These are phyloP conservation scores for Bacidia rubella DNA, from an alignment of 495 filamentous ascomycete genomes.

Conservation along the genomic window DNA sequence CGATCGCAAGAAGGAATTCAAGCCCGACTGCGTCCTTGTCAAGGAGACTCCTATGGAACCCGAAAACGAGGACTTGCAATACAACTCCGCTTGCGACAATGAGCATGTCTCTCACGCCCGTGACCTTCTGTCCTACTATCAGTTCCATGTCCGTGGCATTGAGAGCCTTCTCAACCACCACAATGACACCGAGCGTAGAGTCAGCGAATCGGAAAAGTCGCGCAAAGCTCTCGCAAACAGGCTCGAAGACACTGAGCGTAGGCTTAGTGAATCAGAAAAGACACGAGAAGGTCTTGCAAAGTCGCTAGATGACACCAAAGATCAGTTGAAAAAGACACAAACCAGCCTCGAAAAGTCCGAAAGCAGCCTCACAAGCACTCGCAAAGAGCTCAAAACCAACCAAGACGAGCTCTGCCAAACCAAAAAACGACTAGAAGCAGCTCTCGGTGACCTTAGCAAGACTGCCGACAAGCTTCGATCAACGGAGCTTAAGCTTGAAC, in stretches of 20 bases:
- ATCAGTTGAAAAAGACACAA: background rate
- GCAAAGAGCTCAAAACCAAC: background rate
- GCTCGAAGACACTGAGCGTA: background rate
- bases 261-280: background rate
- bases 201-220: constrained; percentile 1
- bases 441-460: background rate
- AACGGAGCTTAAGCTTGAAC: background rate
- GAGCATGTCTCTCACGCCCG: background rate
- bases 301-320: background rate
- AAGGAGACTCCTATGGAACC: background rate
- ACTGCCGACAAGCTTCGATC: background rate
- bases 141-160: background rate
- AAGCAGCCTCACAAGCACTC: background rate
- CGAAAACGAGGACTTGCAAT: background rate
- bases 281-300: background rate
- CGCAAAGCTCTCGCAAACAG: constrained; percentile 4
- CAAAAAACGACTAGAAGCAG: background rate
- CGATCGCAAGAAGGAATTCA: background rate
- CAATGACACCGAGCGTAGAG: background rate
- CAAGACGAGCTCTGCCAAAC: background rate
- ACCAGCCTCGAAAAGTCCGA: background rate
- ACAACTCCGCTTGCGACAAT: background rate
- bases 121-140: background rate
- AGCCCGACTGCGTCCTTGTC: too few species aligned
- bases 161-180: constrained; percentile 3